A percentile compares a stretch with the other conserved stretches of the same genome.
These are phyloP conservation scores for Dalbergia oliveri DNA, from an alignment of 306 rosid species.

Conservation along the genomic window DNA sequence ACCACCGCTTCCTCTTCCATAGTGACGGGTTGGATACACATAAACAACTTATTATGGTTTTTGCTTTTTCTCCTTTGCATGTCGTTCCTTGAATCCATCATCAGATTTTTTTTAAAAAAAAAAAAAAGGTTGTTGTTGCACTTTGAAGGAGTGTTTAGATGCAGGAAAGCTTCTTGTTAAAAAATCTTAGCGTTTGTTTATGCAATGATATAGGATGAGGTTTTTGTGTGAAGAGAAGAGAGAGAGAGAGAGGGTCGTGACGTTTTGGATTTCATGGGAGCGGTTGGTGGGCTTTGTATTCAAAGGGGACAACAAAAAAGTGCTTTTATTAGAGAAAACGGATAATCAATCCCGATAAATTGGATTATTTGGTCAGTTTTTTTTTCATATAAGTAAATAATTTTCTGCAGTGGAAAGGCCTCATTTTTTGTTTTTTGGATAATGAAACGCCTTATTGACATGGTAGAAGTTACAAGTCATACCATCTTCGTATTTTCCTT, in stretches of 20 bases:
- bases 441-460: too few species aligned
- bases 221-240: background rate
- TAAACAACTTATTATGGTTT: background rate
- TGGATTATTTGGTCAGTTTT: background rate
- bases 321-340: background rate
- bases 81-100: background rate
- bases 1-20: background rate
- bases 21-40: constrained; percentile 22
- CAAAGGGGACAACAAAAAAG: background rate
- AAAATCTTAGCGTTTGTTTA: background rate
- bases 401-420: too few species aligned
- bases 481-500: too few species aligned
- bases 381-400: background rate
- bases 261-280: constrained; percentile 14
- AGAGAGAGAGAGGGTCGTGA: background rate
- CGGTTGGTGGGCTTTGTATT: background rate
- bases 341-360: constrained; percentile 2
- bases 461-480: too few species aligned
- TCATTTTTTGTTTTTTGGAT: too few species aligned
- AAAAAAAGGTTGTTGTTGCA: background rate
- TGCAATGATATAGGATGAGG: background rate
- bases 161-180: too few species aligned
- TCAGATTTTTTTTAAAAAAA: too few species aligned
- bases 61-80: background rate
- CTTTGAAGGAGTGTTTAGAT: background rate